These are phyloP conservation scores for Mrakia frigida DNA, from an alignment of 768 basidiomycete species.

Conservation along the genomic window DNA sequence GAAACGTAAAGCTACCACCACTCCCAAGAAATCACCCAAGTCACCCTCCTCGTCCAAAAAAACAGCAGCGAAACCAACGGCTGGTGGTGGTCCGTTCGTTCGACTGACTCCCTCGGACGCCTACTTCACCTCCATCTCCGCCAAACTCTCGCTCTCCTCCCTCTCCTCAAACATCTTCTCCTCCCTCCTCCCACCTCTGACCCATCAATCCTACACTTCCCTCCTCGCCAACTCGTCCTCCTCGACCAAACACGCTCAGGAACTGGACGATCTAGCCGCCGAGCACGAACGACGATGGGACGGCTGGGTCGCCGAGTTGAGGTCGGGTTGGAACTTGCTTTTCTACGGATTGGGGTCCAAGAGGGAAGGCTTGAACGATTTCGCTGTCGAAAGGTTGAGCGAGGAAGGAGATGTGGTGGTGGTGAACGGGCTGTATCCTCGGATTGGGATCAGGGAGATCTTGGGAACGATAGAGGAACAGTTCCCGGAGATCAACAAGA, in stretches of 20 bases:
- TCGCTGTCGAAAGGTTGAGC: conserved; percentile 58
- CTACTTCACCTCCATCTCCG: conserved; percentile 57
- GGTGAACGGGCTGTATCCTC: conserved; percentile 70
- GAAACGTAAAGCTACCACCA: conserved; percentile 8
- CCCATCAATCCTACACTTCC: conserved; percentile 54
- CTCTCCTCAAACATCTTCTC: conserved; percentile 81
- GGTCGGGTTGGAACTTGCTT: conserved; percentile 72
- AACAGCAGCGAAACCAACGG: background rate
- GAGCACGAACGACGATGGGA: conserved; percentile 42
- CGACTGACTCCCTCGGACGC: conserved; percentile 72
- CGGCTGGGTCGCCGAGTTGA: conserved; percentile 66
- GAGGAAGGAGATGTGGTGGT: conserved; percentile 67
- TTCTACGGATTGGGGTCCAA: conserved; percentile 91
- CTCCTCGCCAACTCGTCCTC: conserved; percentile 40
- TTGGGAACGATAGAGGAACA: conserved; percentile 42
- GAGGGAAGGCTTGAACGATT: conserved; percentile 64
- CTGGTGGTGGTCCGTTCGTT: conserved; percentile 43
- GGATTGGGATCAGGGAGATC: conserved; percentile 63
- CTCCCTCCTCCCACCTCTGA: conserved; percentile 62
- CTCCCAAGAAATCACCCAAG: background rate
- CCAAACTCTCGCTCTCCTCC: conserved; percentile 48
- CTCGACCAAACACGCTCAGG: conserved; percentile 34
- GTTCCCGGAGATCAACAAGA: conserved; percentile 13
- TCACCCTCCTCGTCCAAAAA: background rate
- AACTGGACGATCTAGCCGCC: conserved; percentile 36